phyloP scores from a whole-genome alignment of 805 yeast genomes.

The Grigorovia humatica region DNA sequence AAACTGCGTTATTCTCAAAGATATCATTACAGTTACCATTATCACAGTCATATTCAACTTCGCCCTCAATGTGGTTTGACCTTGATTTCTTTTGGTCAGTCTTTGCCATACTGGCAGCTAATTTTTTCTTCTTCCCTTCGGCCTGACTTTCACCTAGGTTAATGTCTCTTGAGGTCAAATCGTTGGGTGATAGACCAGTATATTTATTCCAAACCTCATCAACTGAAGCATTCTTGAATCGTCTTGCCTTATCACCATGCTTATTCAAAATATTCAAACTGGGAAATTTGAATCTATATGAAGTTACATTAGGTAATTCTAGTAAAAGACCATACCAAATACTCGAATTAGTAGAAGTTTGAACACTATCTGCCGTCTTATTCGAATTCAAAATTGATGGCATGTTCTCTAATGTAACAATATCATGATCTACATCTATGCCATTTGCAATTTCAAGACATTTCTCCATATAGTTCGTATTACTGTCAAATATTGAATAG shows the following conservation, averaged over 20 bases:
- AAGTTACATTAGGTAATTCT: neutral
- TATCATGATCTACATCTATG: neutral
- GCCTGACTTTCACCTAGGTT: too few species aligned
- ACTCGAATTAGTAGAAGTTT: neutral
- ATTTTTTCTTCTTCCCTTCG: too few species aligned
- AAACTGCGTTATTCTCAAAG: neutral
- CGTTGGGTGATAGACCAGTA: neutral
- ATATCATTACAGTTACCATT: neutral
- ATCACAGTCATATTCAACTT: neutral
- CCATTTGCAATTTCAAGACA: neutral
- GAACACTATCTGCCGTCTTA: neutral
- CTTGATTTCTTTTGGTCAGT: too few species aligned
- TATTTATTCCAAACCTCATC: neutral
- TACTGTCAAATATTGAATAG: neutral
- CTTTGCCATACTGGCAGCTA: too few species aligned
- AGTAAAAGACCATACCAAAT: neutral
- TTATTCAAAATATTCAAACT: neutral
- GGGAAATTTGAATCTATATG: neutral
- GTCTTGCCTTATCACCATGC: conserved; percentile 1
- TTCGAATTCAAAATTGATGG: neutral
- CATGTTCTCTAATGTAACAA: neutral
- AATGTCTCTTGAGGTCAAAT: too few species aligned
- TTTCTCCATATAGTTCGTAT: too few species aligned
- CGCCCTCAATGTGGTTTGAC: too few species aligned
- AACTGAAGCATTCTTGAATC: neutral